Base-by-base conservation (phyloP, 352 stramenopile species). In the Globisporangium cederbergense region DNA sequence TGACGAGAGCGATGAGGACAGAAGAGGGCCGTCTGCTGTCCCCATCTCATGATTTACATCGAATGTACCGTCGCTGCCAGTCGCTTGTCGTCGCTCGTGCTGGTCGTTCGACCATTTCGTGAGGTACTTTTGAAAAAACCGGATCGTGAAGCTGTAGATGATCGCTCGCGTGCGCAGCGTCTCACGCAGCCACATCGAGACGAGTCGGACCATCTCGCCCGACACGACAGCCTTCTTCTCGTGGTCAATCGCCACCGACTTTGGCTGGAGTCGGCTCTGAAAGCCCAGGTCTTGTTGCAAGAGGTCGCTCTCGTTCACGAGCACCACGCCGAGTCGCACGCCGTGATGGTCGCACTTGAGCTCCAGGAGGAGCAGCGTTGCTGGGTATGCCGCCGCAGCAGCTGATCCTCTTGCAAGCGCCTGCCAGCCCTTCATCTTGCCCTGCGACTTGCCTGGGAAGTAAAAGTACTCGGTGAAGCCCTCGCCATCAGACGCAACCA, bases 121-220 rank as follows among this genome's bases (percentile, higher is more conserved):
- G 43, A 93, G 56, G 47, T 80, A 79, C 53, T 81, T 76, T 64
- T 93, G 82, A 59, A 93, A 89, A 60, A 89, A 90, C 20, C 81
- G 77, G 49, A 91, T 81, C 4, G 81, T 91, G 63, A 91, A 93
- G 18, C 81, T 75, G 42, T 93, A 88, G 42, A 93, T 87, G 25
- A 91, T 66, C 16, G 73, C 65, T 40, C 80, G 67, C 3, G 79
- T 91, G 64, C 89, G 73, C 32, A 91, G 54, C 28, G 81, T 71
- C 4, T 67, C 66, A 16, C 77, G 74, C 45, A 93, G 61, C 72
- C 79, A 88, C 53, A 65, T 62, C 25, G 71, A 68, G 5, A 90
- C 74, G n/a, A 66, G 64, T n/a, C 71, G 72, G n/a, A 93, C 65
- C 45, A 80, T 69, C 25, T 68, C 58, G 38, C 82, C 82, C 2